Evolutionary conservation across 345 rosid species (phyloP).

Genomic region (Eutrema japonicum): DNA sequence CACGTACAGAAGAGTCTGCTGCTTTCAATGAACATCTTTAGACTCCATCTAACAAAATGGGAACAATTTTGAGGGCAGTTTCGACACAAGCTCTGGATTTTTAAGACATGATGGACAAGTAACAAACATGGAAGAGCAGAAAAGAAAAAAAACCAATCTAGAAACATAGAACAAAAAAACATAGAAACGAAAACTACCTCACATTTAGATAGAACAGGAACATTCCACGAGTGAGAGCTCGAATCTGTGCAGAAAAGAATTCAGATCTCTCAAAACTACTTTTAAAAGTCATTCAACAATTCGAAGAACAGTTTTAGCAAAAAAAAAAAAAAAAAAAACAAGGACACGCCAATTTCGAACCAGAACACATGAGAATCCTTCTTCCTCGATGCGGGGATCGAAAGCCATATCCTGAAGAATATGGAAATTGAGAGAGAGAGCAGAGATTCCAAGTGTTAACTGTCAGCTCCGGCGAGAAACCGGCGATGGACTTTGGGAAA

Average conservation of each 20-base stretch:
- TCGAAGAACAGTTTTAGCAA: not conserved
- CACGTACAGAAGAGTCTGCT: not conserved
- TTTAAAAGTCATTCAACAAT: not conserved
- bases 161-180: too few relatives aligned
- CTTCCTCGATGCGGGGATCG: conserved; percentile 18
- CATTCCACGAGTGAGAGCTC: conserved; percentile 43
- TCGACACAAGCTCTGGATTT: not conserved
- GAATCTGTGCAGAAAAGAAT: conserved; percentile 45
- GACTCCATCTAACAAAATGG: not conserved
- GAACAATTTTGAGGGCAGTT: not conserved
- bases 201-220: conserved; percentile 62
- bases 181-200: conserved; percentile 54
- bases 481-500: conserved; percentile 27
- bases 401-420: not conserved
- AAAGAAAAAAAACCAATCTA: not conserved
- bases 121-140: conserved; percentile 10
- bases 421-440: not conserved
- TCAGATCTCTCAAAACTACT: not conserved
- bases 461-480: conserved; percentile 12
- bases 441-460: not conserved
- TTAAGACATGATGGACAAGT: not conserved
- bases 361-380: conserved; percentile 32
- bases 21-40: not conserved
- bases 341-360: conserved; percentile 10
- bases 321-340: too few relatives aligned